phyloP scores from a whole-genome alignment of 202 grass and related monocot genomes.

The Zoysia matrella region DNA sequence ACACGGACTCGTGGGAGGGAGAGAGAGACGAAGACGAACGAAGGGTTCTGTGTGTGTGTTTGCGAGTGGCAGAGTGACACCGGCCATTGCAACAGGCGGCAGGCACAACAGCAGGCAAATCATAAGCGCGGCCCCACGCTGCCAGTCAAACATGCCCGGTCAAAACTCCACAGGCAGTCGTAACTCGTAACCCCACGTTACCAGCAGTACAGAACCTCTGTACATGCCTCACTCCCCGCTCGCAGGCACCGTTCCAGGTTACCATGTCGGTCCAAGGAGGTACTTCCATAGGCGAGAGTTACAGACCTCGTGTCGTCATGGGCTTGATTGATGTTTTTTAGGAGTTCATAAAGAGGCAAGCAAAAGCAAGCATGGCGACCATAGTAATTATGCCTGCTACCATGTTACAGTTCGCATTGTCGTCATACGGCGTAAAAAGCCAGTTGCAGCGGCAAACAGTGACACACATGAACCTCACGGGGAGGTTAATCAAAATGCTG shows the following conservation, averaged over 20 bases:
- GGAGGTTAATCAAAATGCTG: too few relatives aligned
- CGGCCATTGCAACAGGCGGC: constrained; percentile 41
- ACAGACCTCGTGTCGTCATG: constrained; percentile 21
- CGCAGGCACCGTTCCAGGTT: neutral
- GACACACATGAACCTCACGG: too few relatives aligned
- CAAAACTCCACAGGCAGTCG: constrained; percentile 28
- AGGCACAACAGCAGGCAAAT: constrained; percentile 52
- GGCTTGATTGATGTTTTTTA: neutral
- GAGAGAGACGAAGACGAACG: neutral
- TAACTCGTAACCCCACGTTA: neutral
- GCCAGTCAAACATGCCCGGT: constrained; percentile 48
- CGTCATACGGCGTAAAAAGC: too few relatives aligned
- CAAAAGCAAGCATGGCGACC: neutral
- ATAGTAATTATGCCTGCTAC: neutral
- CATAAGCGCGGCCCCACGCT: constrained; percentile 46
- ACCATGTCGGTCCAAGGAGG: neutral
- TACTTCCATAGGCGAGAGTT: neutral
- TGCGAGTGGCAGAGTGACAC: constrained; percentile 35
- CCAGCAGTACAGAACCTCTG: neutral
- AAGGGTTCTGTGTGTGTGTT: constrained; percentile 1
- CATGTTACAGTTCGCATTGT: neutral
- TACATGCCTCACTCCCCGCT: neutral
- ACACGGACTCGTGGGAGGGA: neutral
- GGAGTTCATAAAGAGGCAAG: neutral
- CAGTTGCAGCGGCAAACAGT: neutral